Conservation (phyloP, 1,284 basidiomycete genomes). For the Austroboletus novae-zelandiae region DNA sequence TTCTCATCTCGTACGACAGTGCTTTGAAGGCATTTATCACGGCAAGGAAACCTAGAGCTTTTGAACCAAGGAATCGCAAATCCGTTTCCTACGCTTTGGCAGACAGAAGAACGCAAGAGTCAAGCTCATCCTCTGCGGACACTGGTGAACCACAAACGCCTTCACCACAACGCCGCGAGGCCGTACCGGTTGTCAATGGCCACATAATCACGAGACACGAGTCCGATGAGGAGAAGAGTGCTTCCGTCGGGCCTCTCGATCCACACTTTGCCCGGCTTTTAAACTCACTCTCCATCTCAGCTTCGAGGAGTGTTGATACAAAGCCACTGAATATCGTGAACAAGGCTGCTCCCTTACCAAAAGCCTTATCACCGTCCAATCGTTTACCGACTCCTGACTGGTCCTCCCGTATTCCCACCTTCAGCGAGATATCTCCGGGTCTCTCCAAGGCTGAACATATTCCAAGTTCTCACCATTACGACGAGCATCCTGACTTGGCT, state of each 20-base stretch:
- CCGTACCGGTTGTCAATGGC: constrained; percentile 23
- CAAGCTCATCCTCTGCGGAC: constrained; percentile 62
- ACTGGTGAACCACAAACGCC: constrained; percentile 62
- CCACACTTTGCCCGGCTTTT: constrained; percentile 70
- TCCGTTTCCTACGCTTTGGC: constrained; percentile 18
- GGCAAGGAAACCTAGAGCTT: constrained; percentile 45
- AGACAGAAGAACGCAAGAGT: constrained; percentile 47
- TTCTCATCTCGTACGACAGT: constrained; percentile 36
- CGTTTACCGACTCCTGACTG: constrained; percentile 29
- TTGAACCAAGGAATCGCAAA: constrained; percentile 34
- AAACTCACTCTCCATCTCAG: constrained; percentile 60
- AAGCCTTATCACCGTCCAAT: constrained; percentile 6
- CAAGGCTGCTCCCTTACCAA: constrained; percentile 7
- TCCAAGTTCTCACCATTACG: constrained; percentile 7
- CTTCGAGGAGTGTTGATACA: constrained; percentile 33
- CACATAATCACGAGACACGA: constrained; percentile 19
- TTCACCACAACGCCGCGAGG: constrained; percentile 53
- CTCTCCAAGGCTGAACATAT: constrained; percentile 8
- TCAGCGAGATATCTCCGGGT: constrained; percentile 11
- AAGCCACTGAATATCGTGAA: constrained; percentile 5
- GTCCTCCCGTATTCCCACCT: constrained; percentile 33
- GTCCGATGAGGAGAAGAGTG: constrained; percentile 27
- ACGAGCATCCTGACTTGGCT: constrained; percentile 11
- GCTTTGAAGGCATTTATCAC: constrained; percentile 65
- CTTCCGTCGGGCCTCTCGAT: constrained; percentile 41